Evolutionary conservation across 148 eudicot species (phyloP), one percentile per base, ranked within the genome.

Genomic region (Heliamphora exappendiculata): DNA sequence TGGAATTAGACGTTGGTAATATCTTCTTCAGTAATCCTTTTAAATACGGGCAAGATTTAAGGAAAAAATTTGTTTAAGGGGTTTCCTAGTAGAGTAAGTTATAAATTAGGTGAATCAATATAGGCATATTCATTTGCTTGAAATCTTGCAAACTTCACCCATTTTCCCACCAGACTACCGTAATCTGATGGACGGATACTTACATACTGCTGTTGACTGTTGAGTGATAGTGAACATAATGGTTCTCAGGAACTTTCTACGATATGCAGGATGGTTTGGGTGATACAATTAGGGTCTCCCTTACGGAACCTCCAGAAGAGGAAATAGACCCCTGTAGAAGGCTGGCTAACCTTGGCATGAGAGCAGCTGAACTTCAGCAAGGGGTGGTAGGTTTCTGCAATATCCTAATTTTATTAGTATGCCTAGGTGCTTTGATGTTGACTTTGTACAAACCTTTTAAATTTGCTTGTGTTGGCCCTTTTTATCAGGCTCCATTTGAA

Each of bases 271-370:
- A 95, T 85, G 99, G 99, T 74, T 70, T 95, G 74, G 99, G 99
- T 55, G 99, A 92, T 83, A 95, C 99, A 51, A 95, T 95, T 45
- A 86, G 97, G 80, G 99, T 93, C 37, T 95, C 99, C 50, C 89
- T 92, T 53, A 95, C 99, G 49, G 99, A 95, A 85, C 78, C 99
- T 72, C 99, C 99, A 24, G 96, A 92, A 82, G 89, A 87, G 82
- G 99, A 95, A 87, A 95, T 95, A 78, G 99, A 95, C 80, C 99
- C 99, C 49, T 95, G 99, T 85, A 82, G 87, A 84, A 88, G 89
- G 87, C 82, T 95, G 83, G 97, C 99, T 67, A 91, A 84, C 85
- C 97, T 95, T 88, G 99, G 97, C 14, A 84, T 73, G 76, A 88
- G 83, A 84, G 94, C 96, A 53, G 80, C 94, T 78, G 82, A 87